Conservation (phyloP, 176 grass and related monocot species). For the Leersia perrieri region DNA sequence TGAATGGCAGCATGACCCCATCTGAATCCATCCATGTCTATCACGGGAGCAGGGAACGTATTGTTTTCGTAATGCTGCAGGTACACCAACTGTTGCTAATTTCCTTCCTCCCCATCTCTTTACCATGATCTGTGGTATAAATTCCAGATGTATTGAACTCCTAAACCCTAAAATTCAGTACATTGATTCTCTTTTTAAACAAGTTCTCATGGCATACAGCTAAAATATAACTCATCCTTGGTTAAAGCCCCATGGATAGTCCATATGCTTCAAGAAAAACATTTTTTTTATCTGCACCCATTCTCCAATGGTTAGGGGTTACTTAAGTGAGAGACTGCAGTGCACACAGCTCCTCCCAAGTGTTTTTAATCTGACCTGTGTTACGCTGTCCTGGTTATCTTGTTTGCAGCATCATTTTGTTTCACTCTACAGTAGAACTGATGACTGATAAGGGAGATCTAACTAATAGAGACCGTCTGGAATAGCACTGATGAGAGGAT, state of each 20-base stretch:
- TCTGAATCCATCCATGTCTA: background rate
- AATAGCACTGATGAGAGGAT: background rate
- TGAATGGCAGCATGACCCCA: background rate
- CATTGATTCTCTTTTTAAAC: background rate
- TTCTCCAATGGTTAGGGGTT: background rate
- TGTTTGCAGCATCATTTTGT: conserved; percentile 19
- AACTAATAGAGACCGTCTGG: background rate
- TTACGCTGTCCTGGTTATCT: background rate
- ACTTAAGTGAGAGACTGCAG: background rate
- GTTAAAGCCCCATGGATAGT: background rate
- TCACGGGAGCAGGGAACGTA: background rate
- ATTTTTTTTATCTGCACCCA: background rate
- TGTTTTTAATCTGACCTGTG: background rate
- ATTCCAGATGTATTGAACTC: background rate
- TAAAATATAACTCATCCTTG: background rate
- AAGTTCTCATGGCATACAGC: background rate
- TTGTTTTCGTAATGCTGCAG: background rate
- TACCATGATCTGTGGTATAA: background rate
- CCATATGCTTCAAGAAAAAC: background rate
- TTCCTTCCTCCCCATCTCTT: background rate
- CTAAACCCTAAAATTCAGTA: background rate
- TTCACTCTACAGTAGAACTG: background rate
- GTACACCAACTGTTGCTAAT: background rate
- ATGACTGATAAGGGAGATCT: background rate
- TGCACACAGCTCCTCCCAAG: background rate